Evolutionary conservation across 805 yeast species (phyloP).

Genomic region (Ogataea kodamae): DNA sequence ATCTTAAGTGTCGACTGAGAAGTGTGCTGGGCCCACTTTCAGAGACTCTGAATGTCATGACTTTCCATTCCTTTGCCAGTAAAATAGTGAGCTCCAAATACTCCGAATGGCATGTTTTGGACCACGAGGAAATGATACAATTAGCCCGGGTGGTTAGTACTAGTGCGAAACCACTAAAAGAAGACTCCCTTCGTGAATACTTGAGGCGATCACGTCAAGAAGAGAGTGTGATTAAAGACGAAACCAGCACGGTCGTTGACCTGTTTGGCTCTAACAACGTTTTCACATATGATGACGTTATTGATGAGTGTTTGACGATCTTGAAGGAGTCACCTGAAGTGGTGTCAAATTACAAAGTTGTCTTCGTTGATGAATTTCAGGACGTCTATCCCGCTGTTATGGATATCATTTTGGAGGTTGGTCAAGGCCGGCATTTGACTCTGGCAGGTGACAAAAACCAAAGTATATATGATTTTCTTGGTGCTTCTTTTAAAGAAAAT

Average conservation of each 20-base stretch:
- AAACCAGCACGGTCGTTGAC: slow-evolving; percentile 12
- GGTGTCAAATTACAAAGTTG: slow-evolving; percentile 32
- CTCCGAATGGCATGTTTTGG: slow-evolving; percentile 41
- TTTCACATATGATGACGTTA: slow-evolving; percentile 27
- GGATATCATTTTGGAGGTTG: slow-evolving; percentile 40
- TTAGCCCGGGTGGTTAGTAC: slow-evolving; percentile 12
- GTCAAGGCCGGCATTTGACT: slow-evolving; percentile 48
- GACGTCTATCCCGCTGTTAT: slow-evolving; percentile 56
- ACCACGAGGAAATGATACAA: slow-evolving; percentile 37
- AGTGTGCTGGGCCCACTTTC: slow-evolving; percentile 35
- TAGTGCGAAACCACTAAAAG: slow-evolving; percentile 5
- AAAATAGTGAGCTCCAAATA: slow-evolving; percentile 40
- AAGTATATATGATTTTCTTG: slow-evolving; percentile 64
- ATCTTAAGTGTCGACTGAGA: slow-evolving; percentile 33
- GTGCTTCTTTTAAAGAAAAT: slow-evolving; percentile 36
- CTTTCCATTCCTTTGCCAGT: slow-evolving; percentile 65
- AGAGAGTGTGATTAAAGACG: slow-evolving; percentile 11
- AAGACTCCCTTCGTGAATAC: slow-evolving; percentile 13
- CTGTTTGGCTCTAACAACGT: slow-evolving; percentile 19
- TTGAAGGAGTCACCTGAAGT: slow-evolving; percentile 21
- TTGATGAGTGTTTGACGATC: slow-evolving; percentile 21
- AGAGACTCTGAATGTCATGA: slow-evolving; percentile 41
- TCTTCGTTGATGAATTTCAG: slow-evolving; percentile 72
- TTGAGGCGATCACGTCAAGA: slow-evolving; percentile 14
- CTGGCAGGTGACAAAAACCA: slow-evolving; percentile 73